phyloP scores from a whole-genome alignment of 169 alveolate genomes.

The Eimeria tenella region DNA sequence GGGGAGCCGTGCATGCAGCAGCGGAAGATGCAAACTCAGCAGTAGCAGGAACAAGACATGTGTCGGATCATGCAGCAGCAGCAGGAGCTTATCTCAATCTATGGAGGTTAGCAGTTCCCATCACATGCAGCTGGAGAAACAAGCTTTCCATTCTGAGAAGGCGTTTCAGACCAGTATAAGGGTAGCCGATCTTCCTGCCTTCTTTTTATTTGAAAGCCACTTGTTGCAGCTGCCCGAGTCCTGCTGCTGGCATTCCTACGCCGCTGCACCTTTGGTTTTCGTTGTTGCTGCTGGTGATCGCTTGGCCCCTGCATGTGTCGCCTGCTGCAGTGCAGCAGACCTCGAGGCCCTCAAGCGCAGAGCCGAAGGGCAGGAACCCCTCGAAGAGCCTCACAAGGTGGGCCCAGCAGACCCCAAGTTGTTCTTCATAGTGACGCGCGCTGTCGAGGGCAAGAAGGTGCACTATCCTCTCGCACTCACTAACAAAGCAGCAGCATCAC shows the following conservation, averaged over 20 bases:
- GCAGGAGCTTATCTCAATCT: conserved; percentile 17
- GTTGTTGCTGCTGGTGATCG: background rate
- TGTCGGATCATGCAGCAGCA: background rate
- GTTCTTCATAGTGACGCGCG: conserved; percentile 14
- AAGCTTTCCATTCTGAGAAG: too few relatives aligned
- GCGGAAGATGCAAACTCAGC: background rate
- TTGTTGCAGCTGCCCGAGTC: background rate
- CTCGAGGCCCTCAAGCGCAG: conserved; percentile 36
- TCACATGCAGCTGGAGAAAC: too few relatives aligned
- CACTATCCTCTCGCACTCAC: conserved; percentile 26
- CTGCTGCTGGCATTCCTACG: background rate
- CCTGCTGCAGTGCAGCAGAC: conserved; percentile 29
- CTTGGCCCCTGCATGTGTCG: background rate
- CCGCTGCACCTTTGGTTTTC: background rate
- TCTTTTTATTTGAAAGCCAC: too few relatives aligned
- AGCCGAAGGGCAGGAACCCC: background rate
- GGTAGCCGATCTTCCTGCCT: too few relatives aligned
- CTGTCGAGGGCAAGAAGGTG: conserved; percentile 4
- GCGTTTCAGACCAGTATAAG: too few relatives aligned
- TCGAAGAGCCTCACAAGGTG: background rate
- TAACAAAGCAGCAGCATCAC: background rate
- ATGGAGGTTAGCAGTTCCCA: background rate
- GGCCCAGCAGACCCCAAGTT: background rate
- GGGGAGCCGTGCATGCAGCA: background rate
- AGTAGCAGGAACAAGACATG: background rate